phyloP scores from a whole-genome alignment of 208 protist species.

The Acanthamoeba triangularis region DNA sequence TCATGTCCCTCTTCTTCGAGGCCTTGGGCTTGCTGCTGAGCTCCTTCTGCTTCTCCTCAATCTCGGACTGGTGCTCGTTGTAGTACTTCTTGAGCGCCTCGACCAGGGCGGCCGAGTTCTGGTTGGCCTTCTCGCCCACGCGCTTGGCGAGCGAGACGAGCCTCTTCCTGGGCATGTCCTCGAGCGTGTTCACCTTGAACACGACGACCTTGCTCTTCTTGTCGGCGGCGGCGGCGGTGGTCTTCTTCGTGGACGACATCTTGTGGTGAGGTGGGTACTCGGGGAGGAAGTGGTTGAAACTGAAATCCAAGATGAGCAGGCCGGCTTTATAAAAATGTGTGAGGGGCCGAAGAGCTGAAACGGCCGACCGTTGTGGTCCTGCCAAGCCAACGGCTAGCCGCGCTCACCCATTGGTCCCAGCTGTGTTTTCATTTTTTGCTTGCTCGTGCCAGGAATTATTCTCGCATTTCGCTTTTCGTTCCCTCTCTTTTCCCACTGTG shows the following conservation, averaged over 20 bases:
- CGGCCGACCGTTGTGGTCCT: neutral
- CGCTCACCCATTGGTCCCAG: neutral
- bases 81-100: constrained; percentile 59
- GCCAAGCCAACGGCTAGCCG: neutral
- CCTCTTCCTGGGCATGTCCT: constrained; percentile 46
- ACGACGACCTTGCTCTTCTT: constrained; percentile 66
- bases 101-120: constrained; percentile 38
- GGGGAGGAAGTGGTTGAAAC: neutral
- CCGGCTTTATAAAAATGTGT: no score
- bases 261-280: neutral
- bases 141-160: constrained; percentile 66
- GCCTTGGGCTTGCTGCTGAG: constrained; percentile 57
- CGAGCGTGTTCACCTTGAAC: constrained; percentile 1
- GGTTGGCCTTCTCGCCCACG: constrained; percentile 28
- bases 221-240: neutral
- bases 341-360: neutral
- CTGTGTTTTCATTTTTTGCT: neutral
- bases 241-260: neutral
- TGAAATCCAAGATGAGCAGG: neutral
- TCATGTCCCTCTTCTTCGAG: constrained; percentile 67
- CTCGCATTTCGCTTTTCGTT: neutral
- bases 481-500: neutral
- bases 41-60: constrained; percentile 61
- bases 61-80: constrained; percentile 18
- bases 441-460: neutral